These are phyloP conservation scores for Pythium coloratum DNA, from an alignment of 352 stramenopile genomes.

Conservation along the genomic window DNA sequence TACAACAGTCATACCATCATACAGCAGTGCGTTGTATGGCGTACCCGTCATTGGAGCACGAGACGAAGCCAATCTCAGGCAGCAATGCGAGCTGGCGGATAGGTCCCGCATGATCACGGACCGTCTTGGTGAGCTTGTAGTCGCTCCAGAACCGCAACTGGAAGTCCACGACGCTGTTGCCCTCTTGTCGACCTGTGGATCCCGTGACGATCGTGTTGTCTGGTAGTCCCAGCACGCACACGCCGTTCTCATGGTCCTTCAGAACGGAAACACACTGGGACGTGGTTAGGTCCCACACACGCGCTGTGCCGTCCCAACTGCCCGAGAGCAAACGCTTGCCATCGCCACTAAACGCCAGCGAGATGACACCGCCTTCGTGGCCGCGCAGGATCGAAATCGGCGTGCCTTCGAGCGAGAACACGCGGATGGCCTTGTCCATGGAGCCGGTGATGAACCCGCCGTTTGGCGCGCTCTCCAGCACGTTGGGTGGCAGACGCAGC, in stretches of 20 bases:
- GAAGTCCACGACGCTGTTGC: conserved; percentile 77
- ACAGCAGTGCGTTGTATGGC: background rate
- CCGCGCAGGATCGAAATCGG: conserved; percentile 45
- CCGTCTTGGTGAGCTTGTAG: conserved; percentile 49
- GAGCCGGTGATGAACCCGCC: conserved; percentile 71
- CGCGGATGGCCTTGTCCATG: conserved; percentile 80
- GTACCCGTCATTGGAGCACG: conserved; percentile 83
- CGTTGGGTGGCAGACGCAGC: conserved; percentile 34
- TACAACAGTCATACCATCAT: background rate
- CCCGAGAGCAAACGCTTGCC: conserved; percentile 61
- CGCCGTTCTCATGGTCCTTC: conserved; percentile 74
- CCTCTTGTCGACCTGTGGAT: conserved; percentile 73
- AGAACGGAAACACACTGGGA: conserved; percentile 60
- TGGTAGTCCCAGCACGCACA: conserved; percentile 70
- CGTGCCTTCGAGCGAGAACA: conserved; percentile 56
- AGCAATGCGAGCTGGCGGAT: conserved; percentile 73
- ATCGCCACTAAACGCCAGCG: conserved; percentile 45
- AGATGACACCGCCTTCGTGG: conserved; percentile 80
- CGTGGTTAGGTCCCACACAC: conserved; percentile 66
- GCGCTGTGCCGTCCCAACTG: conserved; percentile 80
- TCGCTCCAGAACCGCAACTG: conserved; percentile 76
- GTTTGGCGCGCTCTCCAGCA: conserved; percentile 24
- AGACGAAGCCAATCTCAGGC: conserved; percentile 73
- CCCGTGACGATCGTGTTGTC: conserved; percentile 71
- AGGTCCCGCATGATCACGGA: conserved; percentile 63